These are phyloP conservation scores for Aspergillus ustus DNA, from an alignment of 2,329 filamentous ascomycete genomes.

Conservation along the genomic window DNA sequence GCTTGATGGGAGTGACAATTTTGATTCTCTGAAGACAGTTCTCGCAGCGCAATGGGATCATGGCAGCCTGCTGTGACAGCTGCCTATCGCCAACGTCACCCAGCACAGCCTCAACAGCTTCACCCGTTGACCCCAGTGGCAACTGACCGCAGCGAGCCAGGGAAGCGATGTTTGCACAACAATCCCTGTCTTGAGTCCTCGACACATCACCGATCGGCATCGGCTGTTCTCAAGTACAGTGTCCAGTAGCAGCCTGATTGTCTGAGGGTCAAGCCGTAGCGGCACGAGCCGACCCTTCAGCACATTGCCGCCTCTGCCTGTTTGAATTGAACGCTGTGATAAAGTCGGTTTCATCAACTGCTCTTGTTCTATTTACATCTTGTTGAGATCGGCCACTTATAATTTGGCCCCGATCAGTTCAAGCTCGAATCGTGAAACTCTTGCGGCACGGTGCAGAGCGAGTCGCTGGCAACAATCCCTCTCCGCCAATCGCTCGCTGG, in stretches of 20 bases:
- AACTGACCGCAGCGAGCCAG: not conserved
- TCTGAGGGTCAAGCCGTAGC: not conserved
- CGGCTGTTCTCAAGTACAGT: too few relatives aligned
- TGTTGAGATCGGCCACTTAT: not conserved
- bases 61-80: not conserved
- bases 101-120: not conserved
- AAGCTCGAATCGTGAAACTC: not conserved
- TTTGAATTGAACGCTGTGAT: not conserved
- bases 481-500: not conserved
- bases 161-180: not conserved
- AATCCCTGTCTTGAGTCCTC: not conserved
- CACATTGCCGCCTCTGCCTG: not conserved
- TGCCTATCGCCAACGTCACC: not conserved
- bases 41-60: not conserved
- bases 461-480: not conserved
- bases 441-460: not conserved
- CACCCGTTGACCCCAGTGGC: not conserved
- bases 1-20: not conserved
- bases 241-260: too few relatives aligned
- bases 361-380: not conserved
- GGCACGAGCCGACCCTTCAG: too few relatives aligned
- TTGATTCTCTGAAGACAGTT: not conserved
- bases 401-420: not conserved
- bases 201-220: not conserved
- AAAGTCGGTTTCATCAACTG: too few relatives aligned